Percentiles rank a stretch among this genome's conserved stretches.
These are phyloP conservation scores for Lathyrus oleraceus DNA, from an alignment of 306 rosid species.

Conservation along the genomic window DNA sequence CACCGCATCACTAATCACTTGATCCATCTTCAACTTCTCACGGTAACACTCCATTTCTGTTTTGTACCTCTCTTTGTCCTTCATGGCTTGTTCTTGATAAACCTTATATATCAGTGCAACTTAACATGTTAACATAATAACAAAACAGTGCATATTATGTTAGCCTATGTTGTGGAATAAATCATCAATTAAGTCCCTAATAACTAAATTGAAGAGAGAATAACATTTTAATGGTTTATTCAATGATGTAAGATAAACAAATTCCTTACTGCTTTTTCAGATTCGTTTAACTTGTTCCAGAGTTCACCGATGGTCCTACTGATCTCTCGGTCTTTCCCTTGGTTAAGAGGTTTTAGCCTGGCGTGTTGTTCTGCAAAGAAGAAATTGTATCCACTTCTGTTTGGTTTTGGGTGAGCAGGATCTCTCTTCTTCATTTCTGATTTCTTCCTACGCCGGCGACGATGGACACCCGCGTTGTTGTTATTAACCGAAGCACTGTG, in stretches of 20 bases:
- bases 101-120: constrained; percentile 47
- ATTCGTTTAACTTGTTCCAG: constrained; percentile 74
- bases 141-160: background rate
- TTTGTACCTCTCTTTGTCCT: constrained; percentile 82
- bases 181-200: background rate
- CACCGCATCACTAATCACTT: constrained; percentile 64
- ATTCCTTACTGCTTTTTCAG: constrained; percentile 64
- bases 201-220: background rate
- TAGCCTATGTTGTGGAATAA: background rate
- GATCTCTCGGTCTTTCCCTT: constrained; percentile 86
- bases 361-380: constrained; percentile 96
- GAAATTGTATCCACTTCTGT: constrained; percentile 94
- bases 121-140: background rate
- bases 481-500: constrained; percentile 31
- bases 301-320: constrained; percentile 89
- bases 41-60: constrained; percentile 82
- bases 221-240: background rate
- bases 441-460: constrained; percentile 83
- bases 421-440: constrained; percentile 81
- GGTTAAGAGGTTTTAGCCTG: constrained; percentile 72
- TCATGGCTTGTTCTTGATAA: constrained; percentile 84
- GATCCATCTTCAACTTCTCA: constrained; percentile 57
- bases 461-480: constrained; percentile 48
- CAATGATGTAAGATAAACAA: background rate
- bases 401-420: constrained; percentile 91